Evolutionary conservation across 179 eudicot species (phyloP), one percentile per base, ranked within the genome.

Genomic region (Dionaea muscipula): DNA sequence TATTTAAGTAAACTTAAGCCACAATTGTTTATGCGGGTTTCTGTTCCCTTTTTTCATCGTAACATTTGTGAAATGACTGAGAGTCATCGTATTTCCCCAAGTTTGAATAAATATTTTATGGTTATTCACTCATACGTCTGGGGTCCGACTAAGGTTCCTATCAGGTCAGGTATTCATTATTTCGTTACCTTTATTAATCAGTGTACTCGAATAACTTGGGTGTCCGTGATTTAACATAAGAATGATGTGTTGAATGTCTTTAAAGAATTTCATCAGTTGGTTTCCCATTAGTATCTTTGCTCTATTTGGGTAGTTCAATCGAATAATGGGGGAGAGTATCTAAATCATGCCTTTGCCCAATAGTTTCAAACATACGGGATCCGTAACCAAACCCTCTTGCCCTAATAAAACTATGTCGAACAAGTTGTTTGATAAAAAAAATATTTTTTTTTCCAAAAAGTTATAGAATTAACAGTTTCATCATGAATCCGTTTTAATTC

Each of bases 61-160:
- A 8, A 28, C 5, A 28, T 8, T 28, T 28, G 35, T 28, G 8
- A 3, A 3, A 28, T 28, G 35, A 8, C 35, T 3, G 8, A 28
- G 35, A 28, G 35, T 28, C 35, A 28, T 28, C 35, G 35, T 3
- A 8, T 28, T 28, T 12, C 45, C 3, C 3, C 3, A 13, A 17
- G 35, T 28, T 28, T 5, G 22, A 11, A 47, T 47, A 47, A 47
- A 20, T 4, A 19, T 6, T 49, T 49, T n/a, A 20, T 0, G 8
- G 6, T 49, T 20, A 49, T 49, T 22, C 53, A 49, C 20, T 20
- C 53, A 17, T 1, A 49, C 20, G 53, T 49, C 4, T 49, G 53
- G 53, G 26, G 26, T 49, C 26, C 53, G 16, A 17, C 53, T 19
- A 20, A 11, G 7, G 12, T 49, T 14, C 23, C 26, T 49, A n/a